Evolutionary conservation across 164 flowering plant species (phyloP), one percentile per base, ranked within the genome.

Genomic region (Pachysandra terminalis): DNA sequence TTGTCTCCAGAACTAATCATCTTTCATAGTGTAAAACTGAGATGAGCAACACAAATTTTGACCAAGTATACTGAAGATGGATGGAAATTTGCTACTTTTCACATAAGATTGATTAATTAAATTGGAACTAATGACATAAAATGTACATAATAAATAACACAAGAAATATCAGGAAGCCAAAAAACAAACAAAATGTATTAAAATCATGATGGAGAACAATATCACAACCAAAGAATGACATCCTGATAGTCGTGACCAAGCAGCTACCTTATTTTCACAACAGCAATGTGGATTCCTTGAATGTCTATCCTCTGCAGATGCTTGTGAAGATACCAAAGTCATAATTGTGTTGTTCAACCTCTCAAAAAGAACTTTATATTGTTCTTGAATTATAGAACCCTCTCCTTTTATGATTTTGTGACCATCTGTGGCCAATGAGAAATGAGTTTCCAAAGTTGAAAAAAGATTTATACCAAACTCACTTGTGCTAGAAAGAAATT

Each of bases 361-460:
- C 68, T 82, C 85, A 59, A 73, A 56, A 57, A 86, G 83, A 56
- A 68, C 61, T 67, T 82, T 74, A 70, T 71, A 53, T 41, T 88
- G 83, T 58, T 86, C 85, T 76, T 78, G 80, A 62, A 84, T 59
- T 19, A 69, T 19, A 75, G 74, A 71, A 68, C 64, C 68, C 67
- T 77, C 78, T 64, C 56, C 68, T 3, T 25, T 13, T 45, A 69
- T 53, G 48, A 71, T 61, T 45, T n/a, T 68, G 22, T 72, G 41
- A 52, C 71, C 75, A 65, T 81, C 81, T 19, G 68, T 40, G 63
- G 75, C 79, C 75, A 40, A 56, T 45, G 70, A 65, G 64, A 84
- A 76, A 78, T 84, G 84, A 27, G 81, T 69, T 79, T 89, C 98
- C 67, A 94, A 69, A 65, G 84, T 82, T 65, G 96, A 84, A 66